Conservation (phyloP, 2,329 filamentous ascomycete genomes). For the Ustulina deusta region DNA sequence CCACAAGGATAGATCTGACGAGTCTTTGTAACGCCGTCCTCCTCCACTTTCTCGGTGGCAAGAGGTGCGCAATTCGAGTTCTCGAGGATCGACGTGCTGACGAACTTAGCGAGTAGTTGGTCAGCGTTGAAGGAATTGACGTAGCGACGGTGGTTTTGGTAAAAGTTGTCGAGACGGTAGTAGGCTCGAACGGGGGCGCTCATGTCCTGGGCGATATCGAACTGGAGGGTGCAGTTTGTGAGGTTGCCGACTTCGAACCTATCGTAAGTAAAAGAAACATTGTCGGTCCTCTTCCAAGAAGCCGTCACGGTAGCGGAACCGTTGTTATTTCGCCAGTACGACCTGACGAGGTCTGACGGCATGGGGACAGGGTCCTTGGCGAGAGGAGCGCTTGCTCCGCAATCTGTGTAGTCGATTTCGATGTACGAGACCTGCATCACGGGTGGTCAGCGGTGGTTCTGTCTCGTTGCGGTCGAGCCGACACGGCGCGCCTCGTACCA, state of each 20-base stretch:
- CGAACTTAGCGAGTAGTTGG: constrained; percentile 79
- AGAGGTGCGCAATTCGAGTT: constrained; percentile 82
- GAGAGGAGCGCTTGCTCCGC: constrained; percentile 69
- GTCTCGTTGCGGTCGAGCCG: neutral
- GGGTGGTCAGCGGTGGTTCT: constrained; percentile 33
- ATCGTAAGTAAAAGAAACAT: constrained; percentile 53
- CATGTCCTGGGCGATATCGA: constrained; percentile 83
- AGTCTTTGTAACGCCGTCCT: constrained; percentile 46
- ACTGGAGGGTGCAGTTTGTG: constrained; percentile 78
- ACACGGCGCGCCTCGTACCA: constrained; percentile 63
- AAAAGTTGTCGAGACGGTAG: constrained; percentile 97
- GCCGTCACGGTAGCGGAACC: constrained; percentile 52
- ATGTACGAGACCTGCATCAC: constrained; percentile 83
- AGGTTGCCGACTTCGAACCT: constrained; percentile 38
- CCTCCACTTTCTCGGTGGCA: constrained; percentile 58
- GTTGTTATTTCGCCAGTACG: constrained; percentile 74
- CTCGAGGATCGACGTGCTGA: constrained; percentile 70
- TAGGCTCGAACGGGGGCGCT: constrained; percentile 88
- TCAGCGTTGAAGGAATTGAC: constrained; percentile 87
- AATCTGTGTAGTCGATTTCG: constrained; percentile 89
- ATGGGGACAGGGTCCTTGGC: constrained; percentile 61
- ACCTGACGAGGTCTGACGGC: constrained; percentile 67
- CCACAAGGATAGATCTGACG: constrained; percentile 90
- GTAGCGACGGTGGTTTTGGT: constrained; percentile 97
- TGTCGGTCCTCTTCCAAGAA: constrained; percentile 54